phyloP scores from a whole-genome alignment of 371 early-diverging fungal species.

The Mucor plumbeus region DNA sequence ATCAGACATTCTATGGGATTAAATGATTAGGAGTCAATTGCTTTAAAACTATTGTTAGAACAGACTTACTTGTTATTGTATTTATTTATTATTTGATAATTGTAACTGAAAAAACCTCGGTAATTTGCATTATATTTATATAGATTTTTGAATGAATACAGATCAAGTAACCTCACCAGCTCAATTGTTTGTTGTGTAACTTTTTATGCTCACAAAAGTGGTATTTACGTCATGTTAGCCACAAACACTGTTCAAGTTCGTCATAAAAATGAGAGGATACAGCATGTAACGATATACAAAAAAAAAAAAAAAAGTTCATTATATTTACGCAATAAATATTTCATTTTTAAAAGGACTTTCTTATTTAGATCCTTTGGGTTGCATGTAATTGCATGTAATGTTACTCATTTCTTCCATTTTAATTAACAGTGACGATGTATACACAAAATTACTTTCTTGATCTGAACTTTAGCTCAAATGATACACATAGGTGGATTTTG shows the following conservation, averaged over 20 bases:
- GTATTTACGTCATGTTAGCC: constrained; percentile 1
- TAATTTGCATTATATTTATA: background rate
- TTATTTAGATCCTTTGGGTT: background rate
- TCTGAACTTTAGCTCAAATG: background rate
- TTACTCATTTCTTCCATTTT: background rate
- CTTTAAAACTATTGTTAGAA: too few species aligned
- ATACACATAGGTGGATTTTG: background rate
- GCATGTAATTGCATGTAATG: background rate
- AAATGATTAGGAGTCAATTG: background rate
- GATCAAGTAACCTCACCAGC: background rate
- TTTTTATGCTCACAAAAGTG: background rate
- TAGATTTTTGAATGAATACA: background rate
- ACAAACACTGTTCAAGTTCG: background rate
- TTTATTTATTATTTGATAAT: background rate
- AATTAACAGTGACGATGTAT: background rate
- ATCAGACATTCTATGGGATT: background rate
- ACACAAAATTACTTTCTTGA: background rate
- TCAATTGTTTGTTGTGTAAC: background rate
- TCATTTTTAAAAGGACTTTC: background rate
- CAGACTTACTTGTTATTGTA: background rate
- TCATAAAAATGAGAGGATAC: background rate
- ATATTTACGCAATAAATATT: background rate
- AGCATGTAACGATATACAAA: constrained; percentile 3
- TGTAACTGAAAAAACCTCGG: background rate
- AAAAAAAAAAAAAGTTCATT: background rate